Evolutionary conservation across 2,329 filamentous ascomycete species (phyloP).

Genomic region (Colletotrichum cuscutae): DNA sequence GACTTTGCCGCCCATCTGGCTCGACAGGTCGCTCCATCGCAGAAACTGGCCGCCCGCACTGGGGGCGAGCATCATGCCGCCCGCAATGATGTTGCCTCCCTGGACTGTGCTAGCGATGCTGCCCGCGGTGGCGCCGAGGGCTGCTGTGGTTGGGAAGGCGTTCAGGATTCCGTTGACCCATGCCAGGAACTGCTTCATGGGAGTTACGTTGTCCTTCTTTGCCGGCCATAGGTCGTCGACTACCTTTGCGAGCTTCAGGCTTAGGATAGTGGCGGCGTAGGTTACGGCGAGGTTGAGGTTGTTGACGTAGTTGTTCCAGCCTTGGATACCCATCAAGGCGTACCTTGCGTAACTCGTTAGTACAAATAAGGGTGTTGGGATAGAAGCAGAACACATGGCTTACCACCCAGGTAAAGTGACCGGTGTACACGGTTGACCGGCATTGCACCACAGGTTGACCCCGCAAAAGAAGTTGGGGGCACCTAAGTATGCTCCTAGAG

Average conservation of each 20-base stretch:
- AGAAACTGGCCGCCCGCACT: background rate
- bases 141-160: conserved; percentile 1
- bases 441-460: conserved; percentile 26
- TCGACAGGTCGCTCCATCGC: background rate
- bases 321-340: conserved; percentile 28
- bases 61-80: background rate
- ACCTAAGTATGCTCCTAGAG: conserved; percentile 23
- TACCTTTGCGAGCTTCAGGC: background rate
- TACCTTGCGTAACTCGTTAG: background rate
- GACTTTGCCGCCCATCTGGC: background rate
- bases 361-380: background rate
- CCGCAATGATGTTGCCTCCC: background rate
- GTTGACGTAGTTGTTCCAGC: conserved; percentile 35
- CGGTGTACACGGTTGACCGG: conserved; percentile 35
- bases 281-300: conserved; percentile 3
- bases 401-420: conserved; percentile 31
- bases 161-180: conserved; percentile 12
- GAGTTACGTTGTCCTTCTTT: background rate
- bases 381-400: background rate
- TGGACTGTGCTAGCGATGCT: background rate
- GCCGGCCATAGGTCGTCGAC: conserved; percentile 11
- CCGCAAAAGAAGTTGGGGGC: conserved; percentile 36
- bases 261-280: background rate
- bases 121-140: background rate
- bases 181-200: background rate